These are phyloP conservation scores for Sutorius australiensis DNA, from an alignment of 768 basidiomycete species.

Conservation along the genomic window DNA sequence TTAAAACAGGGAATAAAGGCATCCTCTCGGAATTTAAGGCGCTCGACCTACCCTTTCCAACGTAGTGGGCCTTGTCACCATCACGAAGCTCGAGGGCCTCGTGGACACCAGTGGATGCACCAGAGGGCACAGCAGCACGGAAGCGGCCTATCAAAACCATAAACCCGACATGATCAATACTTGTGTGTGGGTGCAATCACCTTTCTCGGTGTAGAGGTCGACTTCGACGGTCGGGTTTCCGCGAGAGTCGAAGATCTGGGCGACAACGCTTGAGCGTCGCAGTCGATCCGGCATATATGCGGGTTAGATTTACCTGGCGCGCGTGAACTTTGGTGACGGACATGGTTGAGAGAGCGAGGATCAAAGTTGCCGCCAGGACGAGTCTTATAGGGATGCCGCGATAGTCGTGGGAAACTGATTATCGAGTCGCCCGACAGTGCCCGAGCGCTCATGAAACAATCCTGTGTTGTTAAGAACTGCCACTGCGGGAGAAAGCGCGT, in stretches of 20 bases:
- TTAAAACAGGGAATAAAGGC: background rate
- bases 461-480: background rate
- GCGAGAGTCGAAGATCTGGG: slow-evolving; percentile 97
- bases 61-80: slow-evolving; percentile 86
- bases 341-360: slow-evolving; percentile 53
- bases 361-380: slow-evolving; percentile 3
- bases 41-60: slow-evolving; percentile 80
- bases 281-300: background rate
- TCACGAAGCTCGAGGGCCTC: slow-evolving; percentile 99
- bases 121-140: slow-evolving; percentile 94
- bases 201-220: slow-evolving; percentile 84
- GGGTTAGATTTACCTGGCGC: slow-evolving; percentile 64
- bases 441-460: slow-evolving; percentile 10
- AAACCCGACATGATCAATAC: slow-evolving; percentile 8
- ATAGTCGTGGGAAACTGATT: slow-evolving; percentile 36
- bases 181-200: slow-evolving; percentile 36
- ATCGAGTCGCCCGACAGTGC: slow-evolving; percentile 15
- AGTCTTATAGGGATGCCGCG: slow-evolving; percentile 21
- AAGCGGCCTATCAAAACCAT: slow-evolving; percentile 62
- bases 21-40: background rate
- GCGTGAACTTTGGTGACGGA: slow-evolving; percentile 89
- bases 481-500: slow-evolving; percentile 1
- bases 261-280: slow-evolving; percentile 12
- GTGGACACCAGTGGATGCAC: slow-evolving; percentile 96
- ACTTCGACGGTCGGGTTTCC: slow-evolving; percentile 98